Base-by-base conservation (phyloP, 1,284 basidiomycete genomes). In the Peniophora sp. region DNA sequence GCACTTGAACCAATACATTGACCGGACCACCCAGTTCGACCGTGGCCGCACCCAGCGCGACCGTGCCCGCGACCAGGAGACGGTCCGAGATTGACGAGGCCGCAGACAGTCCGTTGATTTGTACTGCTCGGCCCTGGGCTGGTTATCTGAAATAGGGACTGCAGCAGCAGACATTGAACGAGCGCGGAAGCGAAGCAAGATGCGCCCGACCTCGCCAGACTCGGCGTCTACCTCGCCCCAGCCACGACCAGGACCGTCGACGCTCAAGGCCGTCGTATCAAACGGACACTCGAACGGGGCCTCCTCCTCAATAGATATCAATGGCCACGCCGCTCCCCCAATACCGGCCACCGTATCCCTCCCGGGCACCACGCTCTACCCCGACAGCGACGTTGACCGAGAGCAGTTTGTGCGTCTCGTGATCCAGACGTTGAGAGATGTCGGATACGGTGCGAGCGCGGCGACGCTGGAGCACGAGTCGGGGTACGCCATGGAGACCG, bases 341-440 rank as follows among this genome's bases (percentile, higher is more conserved):
- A 48, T 51, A 17, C 61, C 86, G 54, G 64, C 80, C 24, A 76
- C 71, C 58, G 82, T 89, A 43, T 72, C 73, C 47, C 73, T 88
- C 35, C 83, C 83, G 18, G 86, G 88, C 24, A 79, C 81, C 44
- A 75, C 76, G 42, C 71, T 91, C 36, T 90, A 88, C 59, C 80
- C 87, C 48, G 85, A 86, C 64, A 84, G 85, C 55, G 72, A 74
- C 55, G 75, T 97, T 51, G 84, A 94, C 68, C 78, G 92, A 57
- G 88, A 95, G 66, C 95, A 99, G 70, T 88, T 94, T 58, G 85
- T 98, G 48, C 78, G 96, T 59, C 71, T 99, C 46, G 84, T 95
- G 43, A 76, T 98, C 55, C 96, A 99, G 67, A 89, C 88, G 54
- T 69, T 99, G 57, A 75, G 87, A 57, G 96, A 99, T 68, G 86